phyloP scores from a whole-genome alignment of 2,329 filamentous ascomycete species.

The Aureobasidium namibiae region DNA sequence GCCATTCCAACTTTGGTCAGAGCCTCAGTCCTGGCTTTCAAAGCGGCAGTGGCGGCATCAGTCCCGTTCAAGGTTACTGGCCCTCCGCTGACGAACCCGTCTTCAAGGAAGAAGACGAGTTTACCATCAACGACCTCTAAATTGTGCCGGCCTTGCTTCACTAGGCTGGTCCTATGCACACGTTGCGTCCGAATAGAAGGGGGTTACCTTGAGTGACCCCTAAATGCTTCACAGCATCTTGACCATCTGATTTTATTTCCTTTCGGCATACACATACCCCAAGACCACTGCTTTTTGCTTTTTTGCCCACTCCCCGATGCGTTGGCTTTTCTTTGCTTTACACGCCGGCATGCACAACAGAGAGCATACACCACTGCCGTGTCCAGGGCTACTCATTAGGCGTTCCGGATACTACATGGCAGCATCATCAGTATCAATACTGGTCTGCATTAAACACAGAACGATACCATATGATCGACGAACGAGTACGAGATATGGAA shows the following conservation, averaged over 20 bases:
- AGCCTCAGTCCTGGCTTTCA: slow-evolving; percentile 45
- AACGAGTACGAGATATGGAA: slow-evolving; percentile 5
- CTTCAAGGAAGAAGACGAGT: slow-evolving; percentile 94
- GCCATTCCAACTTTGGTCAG: slow-evolving; percentile 18
- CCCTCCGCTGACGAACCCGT: slow-evolving; percentile 38
- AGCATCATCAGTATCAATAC: slow-evolving; percentile 5
- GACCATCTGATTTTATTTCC: slow-evolving; percentile 1
- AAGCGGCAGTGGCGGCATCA: slow-evolving; percentile 55
- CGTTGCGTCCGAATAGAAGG: background rate
- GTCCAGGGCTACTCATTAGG: slow-evolving; percentile 5
- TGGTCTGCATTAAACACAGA: slow-evolving; percentile 5
- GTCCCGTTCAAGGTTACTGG: slow-evolving; percentile 45
- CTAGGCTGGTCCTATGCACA: background rate
- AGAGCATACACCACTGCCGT: background rate
- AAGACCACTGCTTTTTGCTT: slow-evolving; percentile 8
- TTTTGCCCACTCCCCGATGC: background rate
- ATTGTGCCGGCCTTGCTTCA: background rate
- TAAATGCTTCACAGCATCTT: slow-evolving; percentile 11
- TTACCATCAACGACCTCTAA: slow-evolving; percentile 31
- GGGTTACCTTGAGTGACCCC: background rate
- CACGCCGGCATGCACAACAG: background rate
- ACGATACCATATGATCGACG: background rate
- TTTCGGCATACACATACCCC: slow-evolving; percentile 7
- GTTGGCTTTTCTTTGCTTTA: slow-evolving; percentile 4
- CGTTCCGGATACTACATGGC: slow-evolving; percentile 3